Base-by-base conservation (phyloP, 192 early-diverging fungal species). In the Kappamyces sp. region DNA sequence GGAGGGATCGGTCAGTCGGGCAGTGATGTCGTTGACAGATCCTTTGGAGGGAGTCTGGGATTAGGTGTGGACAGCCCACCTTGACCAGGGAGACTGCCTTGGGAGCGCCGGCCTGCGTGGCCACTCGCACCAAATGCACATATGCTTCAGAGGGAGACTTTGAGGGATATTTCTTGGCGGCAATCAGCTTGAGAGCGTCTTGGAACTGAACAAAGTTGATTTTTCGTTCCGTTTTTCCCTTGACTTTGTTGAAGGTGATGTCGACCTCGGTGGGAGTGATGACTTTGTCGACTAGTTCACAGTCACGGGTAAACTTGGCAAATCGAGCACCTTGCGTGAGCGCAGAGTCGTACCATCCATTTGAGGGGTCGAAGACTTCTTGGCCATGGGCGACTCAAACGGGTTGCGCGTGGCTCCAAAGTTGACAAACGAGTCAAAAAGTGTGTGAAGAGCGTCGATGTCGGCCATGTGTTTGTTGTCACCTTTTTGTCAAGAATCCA, bases 211-310 rank as follows among this genome's bases (percentile, higher is more conserved):
- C 55, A 44, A 64, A 79, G 40, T 68, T 66, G 13, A 79, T 55
- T 40, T 68, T 66, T 34, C 77, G 66, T 39, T 63, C 67, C 3
- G 68, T 71, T 59, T 69, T 80, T 46, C 59, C 63, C 63, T 80
- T 80, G 55, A 75, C 71, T 55, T 80, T 77, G 63, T 72, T 70
- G 66, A 80, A 80, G 58, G 73, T 61, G 60, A 80, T 80, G 53
- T 80, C 78, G 59, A 71, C 65, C 51, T 80, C 78, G 10, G 73
- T 80, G 40, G 66, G 51, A 47, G 75, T 70, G 37, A 80, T 57
- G 13, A 43, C 47, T 42, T 65, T 65, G 50, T 74, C 77, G 33
- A 80, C 63, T 23, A 80, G 51, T 34, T 69, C 69, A 40, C 59
- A 64, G 59, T 80, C 78, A 9, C 75, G 60, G 40, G 57, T 58